Base-by-base conservation (phyloP, 2,329 filamentous ascomycete species). In the Aspergillus chevalieri region DNA sequence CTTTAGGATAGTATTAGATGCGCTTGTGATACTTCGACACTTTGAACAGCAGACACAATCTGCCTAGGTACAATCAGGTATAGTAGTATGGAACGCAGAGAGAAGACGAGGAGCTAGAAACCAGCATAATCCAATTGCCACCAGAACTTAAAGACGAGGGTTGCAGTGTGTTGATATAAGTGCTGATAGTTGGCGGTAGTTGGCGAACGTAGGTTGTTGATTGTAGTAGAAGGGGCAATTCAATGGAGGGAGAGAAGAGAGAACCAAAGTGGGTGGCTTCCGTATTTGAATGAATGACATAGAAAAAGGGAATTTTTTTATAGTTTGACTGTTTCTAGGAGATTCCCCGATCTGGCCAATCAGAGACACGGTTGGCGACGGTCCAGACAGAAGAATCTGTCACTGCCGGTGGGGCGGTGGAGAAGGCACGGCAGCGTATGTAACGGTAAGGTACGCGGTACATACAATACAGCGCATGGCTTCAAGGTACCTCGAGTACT, bases 301-400 rank as follows among this genome's bases (percentile, higher is more conserved):
- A 30, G 26, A 4, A 30, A 30, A 30, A 21, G 1, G 38, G 17
- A 1, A 17, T 14, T 41, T 41, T 41, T 41, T 41, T 41, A 19
- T 41, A 41, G 17, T 41, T 41, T 41, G 17, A 12, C 17, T 7
- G 19, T 19, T 41, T 41, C 38, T 41, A 41, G 38, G 38, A 21
- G 38, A 17, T 41, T 41, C 38, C 15, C 15, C 19, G 38, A 41
- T 12, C 17, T 12, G 38, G 38, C 38, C 38, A 41, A 41, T 41
- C 38, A 41, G 10, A 41, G 38, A 12, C n/a, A 19, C 38, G 38
- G 15, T 8, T 12, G 38, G 8, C 30, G 34, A 47, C 47, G 44
- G 50, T 45, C 39, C 47, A 41, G 44, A 47, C 45, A 46, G 24
- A 21, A 19, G 38, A 19, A 41, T 41, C 38, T 41, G 38, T 41